phyloP scores from a whole-genome alignment of 257 asterid species.

The Forsythia viridissima region DNA sequence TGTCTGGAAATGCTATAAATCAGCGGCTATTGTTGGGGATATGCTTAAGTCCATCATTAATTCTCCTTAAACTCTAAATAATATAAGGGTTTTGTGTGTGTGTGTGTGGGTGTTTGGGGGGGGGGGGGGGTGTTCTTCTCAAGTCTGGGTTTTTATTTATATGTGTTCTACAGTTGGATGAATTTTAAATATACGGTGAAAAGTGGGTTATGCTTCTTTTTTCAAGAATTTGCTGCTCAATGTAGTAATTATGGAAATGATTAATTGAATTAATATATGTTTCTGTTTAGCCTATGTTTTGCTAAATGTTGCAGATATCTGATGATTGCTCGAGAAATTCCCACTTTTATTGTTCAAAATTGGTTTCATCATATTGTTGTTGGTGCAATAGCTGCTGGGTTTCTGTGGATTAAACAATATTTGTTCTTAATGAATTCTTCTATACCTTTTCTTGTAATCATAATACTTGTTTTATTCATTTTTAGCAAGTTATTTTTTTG shows the following conservation, averaged over 20 bases:
- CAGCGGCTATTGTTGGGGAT: not conserved
- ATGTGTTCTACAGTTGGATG: not conserved
- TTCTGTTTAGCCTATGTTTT: not conserved
- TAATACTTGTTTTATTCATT: not conserved
- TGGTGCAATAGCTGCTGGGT: not conserved
- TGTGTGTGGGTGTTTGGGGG: too few species aligned
- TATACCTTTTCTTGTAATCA: not conserved
- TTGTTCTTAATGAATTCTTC: not conserved
- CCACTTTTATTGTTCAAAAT: not conserved
- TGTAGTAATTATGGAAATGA: not conserved
- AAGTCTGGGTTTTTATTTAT: not conserved
- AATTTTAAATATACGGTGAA: not conserved
- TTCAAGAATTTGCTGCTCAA: not conserved
- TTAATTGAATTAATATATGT: not conserved
- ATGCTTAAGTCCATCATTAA: not conserved
- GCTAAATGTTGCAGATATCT: not conserved
- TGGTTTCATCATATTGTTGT: not conserved
- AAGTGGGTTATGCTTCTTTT: not conserved
- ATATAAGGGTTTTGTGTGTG: not conserved
- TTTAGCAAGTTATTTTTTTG: not conserved
- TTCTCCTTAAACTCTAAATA: not conserved
- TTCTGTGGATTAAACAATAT: not conserved
- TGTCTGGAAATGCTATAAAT: not conserved
- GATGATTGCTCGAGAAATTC: not conserved
- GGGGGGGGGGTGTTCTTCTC: not conserved